Base-by-base conservation (phyloP, 2,329 filamentous ascomycete genomes). In the Whalleya microplaca region DNA sequence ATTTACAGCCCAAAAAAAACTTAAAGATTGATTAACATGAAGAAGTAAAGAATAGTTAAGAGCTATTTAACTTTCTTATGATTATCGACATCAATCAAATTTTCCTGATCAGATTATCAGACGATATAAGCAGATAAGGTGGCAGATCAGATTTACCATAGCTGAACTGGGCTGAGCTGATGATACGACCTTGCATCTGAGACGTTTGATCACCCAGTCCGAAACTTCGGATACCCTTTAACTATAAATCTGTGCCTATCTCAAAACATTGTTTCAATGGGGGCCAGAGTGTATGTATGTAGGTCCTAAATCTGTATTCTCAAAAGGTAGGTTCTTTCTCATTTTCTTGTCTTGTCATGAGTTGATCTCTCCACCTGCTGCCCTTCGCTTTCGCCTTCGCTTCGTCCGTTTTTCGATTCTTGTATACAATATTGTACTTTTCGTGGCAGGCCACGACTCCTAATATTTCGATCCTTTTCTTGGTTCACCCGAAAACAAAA, bases 361-460 rank as follows among this genome's bases (percentile, higher is more conserved):
- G 59, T 65, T 64, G 54, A 62, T 66, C 60, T 61, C 58, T 60
- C 41, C 46, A 54, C 51, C 47, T 56, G 48, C 56, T 61, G 52
- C 45, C 52, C 45, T 61, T 55, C 51, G 47, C 50, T 50, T 21
- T 41, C 41, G 21, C n/a, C 43, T 51, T 53, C 58, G 47, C 62
- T 64, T 64, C 64, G 45, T 63, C 62, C 57, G 51, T 55, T 61
- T 50, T 29, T 46, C 32, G 14, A 16, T 37, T 53, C 40, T 58
- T 59, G 14, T 57, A 54, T 48, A 54, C 54, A 40, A 48, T 53
- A 60, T 51, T 23, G 21, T 50, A 9, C 44, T 56, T n/a, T n/a
- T 51, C 50, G 65, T 68, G 66, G 65, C 66, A 62, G 65, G 65
- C 66, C 65, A 67, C 66, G 62, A 16, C 55, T 52, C 53, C 48